Conservation (phyloP, 176 grass and related monocot species). For the Musa acuminata region DNA sequence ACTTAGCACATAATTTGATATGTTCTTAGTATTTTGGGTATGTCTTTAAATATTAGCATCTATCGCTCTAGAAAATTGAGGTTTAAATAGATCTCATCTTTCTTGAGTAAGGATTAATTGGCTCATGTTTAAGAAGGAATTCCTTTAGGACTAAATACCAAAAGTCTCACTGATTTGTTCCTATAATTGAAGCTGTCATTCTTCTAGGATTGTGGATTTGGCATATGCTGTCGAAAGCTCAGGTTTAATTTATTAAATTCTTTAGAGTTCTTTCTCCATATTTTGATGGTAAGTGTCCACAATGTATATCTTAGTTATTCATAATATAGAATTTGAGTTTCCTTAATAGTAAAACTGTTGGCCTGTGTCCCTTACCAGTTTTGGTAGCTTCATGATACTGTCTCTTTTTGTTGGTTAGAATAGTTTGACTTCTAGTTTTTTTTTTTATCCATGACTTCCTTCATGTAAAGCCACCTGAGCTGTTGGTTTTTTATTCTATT, state of each 20-base stretch:
- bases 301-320: too few species aligned
- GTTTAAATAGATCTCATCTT: too few species aligned
- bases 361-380: neutral
- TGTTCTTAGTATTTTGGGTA: too few species aligned
- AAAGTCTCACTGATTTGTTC: neutral
- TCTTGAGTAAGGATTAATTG: too few species aligned
- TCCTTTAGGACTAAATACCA: neutral
- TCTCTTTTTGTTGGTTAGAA: neutral
- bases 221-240: neutral
- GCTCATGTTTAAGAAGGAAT: neutral
- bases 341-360: neutral
- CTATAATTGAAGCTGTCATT: neutral
- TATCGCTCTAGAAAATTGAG: too few species aligned
- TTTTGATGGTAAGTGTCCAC: too few species aligned
- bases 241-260: neutral
- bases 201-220: neutral
- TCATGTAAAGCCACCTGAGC: too few species aligned
- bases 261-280: neutral
- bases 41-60: too few species aligned
- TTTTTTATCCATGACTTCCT: too few species aligned
- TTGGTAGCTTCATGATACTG: neutral
- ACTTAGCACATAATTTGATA: too few species aligned
- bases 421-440: neutral
- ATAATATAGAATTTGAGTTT: too few species aligned
- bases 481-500: too few species aligned